These are phyloP conservation scores for Stagonosporopsis chrysanthemi DNA, from an alignment of 2,329 filamentous ascomycete genomes.

Conservation along the genomic window DNA sequence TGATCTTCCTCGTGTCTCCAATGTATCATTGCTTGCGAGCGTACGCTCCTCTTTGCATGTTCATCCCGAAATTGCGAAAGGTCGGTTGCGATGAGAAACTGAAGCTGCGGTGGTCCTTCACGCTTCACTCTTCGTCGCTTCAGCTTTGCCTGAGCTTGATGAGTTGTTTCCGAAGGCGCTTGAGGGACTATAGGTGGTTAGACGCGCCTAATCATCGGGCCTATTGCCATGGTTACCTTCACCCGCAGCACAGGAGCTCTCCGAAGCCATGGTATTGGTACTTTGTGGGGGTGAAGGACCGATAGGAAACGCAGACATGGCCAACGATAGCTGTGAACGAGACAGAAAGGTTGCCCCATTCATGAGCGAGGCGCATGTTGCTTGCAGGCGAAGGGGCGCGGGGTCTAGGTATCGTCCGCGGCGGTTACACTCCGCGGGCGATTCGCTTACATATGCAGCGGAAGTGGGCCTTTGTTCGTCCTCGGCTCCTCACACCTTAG, in stretches of 20 bases:
- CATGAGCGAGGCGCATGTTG: slow-evolving; percentile 8
- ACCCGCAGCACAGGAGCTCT: neutral
- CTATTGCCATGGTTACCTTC: slow-evolving; percentile 13
- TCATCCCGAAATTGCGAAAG: slow-evolving; percentile 43
- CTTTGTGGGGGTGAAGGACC: neutral
- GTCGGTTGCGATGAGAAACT: slow-evolving; percentile 41
- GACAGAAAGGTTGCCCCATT: neutral
- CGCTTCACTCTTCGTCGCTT: slow-evolving; percentile 31
- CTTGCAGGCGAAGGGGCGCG: slow-evolving; percentile 1
- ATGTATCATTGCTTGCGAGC: slow-evolving; percentile 45
- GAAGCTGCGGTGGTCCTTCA: slow-evolving; percentile 38
- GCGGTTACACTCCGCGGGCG: slow-evolving; percentile 3
- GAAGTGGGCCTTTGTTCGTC: slow-evolving; percentile 1
- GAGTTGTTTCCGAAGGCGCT: neutral
- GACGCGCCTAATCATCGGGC: neutral
- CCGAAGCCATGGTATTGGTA: slow-evolving; percentile 15
- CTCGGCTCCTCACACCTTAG: neutral
- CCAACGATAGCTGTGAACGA: slow-evolving; percentile 1
- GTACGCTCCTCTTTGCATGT: slow-evolving; percentile 37
- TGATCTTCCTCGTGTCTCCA: slow-evolving; percentile 32
- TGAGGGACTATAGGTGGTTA: slow-evolving; percentile 8
- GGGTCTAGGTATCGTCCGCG: slow-evolving; percentile 6
- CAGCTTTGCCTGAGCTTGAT: slow-evolving; percentile 11
- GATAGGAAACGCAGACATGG: neutral
- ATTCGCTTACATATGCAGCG: slow-evolving; percentile 6